Conservation (phyloP, 495 filamentous ascomycete genomes). For the Cenococcum geophilum region DNA sequence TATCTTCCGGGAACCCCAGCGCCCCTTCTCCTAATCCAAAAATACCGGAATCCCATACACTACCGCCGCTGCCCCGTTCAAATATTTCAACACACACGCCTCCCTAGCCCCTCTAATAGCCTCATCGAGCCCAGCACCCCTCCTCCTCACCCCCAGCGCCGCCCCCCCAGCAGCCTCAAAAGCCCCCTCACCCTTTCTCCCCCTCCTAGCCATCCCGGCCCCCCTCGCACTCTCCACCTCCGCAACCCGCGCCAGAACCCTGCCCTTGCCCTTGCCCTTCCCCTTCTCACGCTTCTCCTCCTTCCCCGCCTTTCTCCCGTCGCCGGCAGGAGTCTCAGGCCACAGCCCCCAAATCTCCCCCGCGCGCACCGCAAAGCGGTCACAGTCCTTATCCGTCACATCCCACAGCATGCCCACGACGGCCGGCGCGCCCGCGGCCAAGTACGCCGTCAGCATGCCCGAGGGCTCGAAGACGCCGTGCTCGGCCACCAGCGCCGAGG, state of each 20-base stretch:
- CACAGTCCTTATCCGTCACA: conserved; percentile 93
- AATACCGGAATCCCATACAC: conserved; percentile 95
- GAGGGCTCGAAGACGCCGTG: conserved; percentile 82
- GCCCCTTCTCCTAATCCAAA: too few species aligned
- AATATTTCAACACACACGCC: conserved; percentile 75
- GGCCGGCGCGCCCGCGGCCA: conserved; percentile 67
- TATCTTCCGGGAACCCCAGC: too few species aligned
- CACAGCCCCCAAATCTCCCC: conserved; percentile 81
- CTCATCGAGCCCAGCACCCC: conserved; percentile 55
- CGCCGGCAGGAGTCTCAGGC: conserved; percentile 24
- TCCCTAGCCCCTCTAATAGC: conserved; percentile 68
- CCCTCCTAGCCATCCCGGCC: conserved; percentile 39
- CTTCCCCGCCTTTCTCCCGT: too few species aligned
- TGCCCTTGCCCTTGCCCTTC: too few species aligned
- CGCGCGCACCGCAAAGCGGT: conserved; percentile 71
- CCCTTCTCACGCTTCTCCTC: too few species aligned
- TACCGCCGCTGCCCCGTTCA: conserved; percentile 87
- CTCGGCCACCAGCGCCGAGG: conserved; percentile 68
- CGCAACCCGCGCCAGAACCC: conserved; percentile 18
- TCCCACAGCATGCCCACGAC: conserved; percentile 92
- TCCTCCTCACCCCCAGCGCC: conserved; percentile 13
- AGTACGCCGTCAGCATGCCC: conserved; percentile 84
- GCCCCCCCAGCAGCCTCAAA: conserved; percentile 19
- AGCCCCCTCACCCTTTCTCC: conserved; percentile 32
- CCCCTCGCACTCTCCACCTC: conserved; percentile 41